Evolutionary conservation across 1,139 yeast species (phyloP), one percentile per base, ranked within the genome.

Genomic region (Scheffersomyces cryptocercus): DNA sequence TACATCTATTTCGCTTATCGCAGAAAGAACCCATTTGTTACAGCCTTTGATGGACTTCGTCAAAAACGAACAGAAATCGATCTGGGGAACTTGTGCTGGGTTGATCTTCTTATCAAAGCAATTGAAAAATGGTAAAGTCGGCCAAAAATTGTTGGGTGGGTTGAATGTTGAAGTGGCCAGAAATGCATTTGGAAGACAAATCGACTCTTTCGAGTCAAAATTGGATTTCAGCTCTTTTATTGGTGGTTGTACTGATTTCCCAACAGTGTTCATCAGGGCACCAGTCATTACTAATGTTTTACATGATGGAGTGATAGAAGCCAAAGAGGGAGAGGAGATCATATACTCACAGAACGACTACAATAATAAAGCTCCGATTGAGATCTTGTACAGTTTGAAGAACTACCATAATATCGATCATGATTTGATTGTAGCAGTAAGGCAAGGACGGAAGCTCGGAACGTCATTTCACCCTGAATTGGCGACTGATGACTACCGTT

Each of bases 61-160:
- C 29, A 75, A 74, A 40, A 65, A 72, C 14, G 66, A 65, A 16
- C 14, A 47, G 32, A 79, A 77, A 52, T 82, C 88, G 1, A 75
- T 82, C 28, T 88, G 95, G 95, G 95, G 95, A 0, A 88, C 95
- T 1, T 88, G 95, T 64, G 95, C 95, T 4, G 96, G 95, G 2
- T 68, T 88, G 52, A 87, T 88, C 45, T 74, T 87, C 52, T 67
- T 88, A 35, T 77, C 91, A 8, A 72, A 75, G 45, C 73, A 78
- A 43, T 75, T 86, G 29, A 59, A 68, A 10, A 80, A 79, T 56
- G 86, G 85, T 16, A 70, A 73, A 37, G 74, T 73, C 2, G 75
- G 79, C n/a, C 90, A 86, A 52, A 68, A 76, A 47, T 61, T 82
- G 3, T 66, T 88, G 37, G 88, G 89, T 2, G 89, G 87, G 0